phyloP scores from a whole-genome alignment of 768 basidiomycete species.

The Auricularia auricula-judae region DNA sequence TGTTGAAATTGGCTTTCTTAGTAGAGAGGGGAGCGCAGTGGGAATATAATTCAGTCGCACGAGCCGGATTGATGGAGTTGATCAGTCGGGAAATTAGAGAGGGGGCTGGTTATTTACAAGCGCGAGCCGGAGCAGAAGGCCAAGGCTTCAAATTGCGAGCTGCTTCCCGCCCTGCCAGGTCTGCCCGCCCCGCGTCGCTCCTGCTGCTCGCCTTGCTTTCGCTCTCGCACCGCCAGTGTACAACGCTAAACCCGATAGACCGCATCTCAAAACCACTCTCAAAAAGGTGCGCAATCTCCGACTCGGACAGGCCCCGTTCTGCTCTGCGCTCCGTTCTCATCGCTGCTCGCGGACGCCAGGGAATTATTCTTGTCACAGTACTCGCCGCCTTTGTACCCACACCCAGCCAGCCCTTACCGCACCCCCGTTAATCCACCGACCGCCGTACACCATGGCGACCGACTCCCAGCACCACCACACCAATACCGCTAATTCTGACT shows the following conservation, averaged over 20 bases:
- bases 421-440: background rate
- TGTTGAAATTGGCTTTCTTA: too few relatives aligned
- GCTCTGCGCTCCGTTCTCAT: background rate
- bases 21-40: too few relatives aligned
- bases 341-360: background rate
- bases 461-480: background rate
- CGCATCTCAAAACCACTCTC: background rate
- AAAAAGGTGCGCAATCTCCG: background rate
- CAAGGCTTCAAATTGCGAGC: background rate
- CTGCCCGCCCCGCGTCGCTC: background rate
- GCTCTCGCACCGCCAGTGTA: background rate
- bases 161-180: background rate
- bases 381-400: background rate
- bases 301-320: background rate
- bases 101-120: background rate
- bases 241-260: background rate
- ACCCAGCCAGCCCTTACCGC: background rate
- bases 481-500: conserved; percentile 4
- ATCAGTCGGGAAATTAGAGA: background rate
- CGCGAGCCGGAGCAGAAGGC: too few relatives aligned
- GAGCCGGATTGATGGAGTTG: background rate
- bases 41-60: too few relatives aligned
- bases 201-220: background rate
- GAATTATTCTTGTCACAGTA: background rate
- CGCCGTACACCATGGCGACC: background rate